A percentile compares a stretch with the other conserved stretches of the same genome.
Conservation (phyloP, 805 yeast species). For the Wickerhamiella brachini region DNA sequence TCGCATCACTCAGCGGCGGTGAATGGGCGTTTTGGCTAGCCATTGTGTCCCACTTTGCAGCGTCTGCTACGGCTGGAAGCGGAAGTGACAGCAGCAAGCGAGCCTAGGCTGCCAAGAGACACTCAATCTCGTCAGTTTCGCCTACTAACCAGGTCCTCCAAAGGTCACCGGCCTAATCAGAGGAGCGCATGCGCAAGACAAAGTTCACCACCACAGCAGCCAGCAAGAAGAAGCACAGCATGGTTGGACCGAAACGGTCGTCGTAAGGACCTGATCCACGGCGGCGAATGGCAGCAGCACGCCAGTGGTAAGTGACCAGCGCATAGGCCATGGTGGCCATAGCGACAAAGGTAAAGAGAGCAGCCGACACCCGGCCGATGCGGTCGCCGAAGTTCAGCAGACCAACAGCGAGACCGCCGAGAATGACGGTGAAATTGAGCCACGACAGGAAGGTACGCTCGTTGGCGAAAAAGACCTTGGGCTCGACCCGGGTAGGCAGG, state of each 20-base stretch:
- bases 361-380: slow-evolving; percentile 85
- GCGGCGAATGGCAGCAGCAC: slow-evolving; percentile 95
- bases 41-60: no score
- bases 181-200: slow-evolving; percentile 51
- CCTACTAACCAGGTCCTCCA: no score
- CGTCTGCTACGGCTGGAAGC: no score
- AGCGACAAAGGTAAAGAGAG: slow-evolving; percentile 85
- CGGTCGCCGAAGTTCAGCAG: slow-evolving; percentile 90
- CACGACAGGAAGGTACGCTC: slow-evolving; percentile 97
- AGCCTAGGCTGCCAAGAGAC: no score
- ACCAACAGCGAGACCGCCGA: slow-evolving; percentile 95
- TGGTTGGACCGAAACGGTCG: slow-evolving; percentile 96
- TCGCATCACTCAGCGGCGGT: no score
- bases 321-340: slow-evolving; percentile 98
- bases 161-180: no score
- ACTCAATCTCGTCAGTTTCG: no score
- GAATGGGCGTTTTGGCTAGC: no score
- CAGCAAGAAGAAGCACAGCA: slow-evolving; percentile 84
- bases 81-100: no score
- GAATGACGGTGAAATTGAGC: slow-evolving; percentile 96
- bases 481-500: slow-evolving; percentile 94
- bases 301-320: slow-evolving; percentile 93
- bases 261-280: slow-evolving; percentile 99
- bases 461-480: slow-evolving; percentile 96
- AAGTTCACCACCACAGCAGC: slow-evolving; percentile 92